Conservation (phyloP, 1,284 basidiomycete genomes). For the Peniophora sp. region DNA sequence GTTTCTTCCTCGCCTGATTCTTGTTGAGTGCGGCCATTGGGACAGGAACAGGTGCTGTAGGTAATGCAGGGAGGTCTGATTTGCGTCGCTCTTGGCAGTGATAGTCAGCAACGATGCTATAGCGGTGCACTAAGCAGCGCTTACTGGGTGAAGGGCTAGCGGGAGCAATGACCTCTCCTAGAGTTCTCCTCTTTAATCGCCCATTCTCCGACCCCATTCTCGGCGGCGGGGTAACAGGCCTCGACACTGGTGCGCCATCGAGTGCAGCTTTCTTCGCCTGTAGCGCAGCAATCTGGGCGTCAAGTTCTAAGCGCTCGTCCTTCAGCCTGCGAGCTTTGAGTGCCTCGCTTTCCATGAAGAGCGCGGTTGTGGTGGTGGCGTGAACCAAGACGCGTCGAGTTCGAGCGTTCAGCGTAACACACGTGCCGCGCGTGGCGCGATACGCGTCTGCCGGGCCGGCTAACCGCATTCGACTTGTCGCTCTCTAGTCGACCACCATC, state of each 20-base stretch:
- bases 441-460: no score
- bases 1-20: no score
- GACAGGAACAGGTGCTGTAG: background rate
- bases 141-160: slow-evolving; percentile 66
- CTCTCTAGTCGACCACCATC: no score
- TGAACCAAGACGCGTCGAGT: no score
- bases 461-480: no score
- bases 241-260: background rate
- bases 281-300: background rate
- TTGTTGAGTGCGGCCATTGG: background rate
- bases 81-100: slow-evolving; percentile 9
- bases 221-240: background rate
- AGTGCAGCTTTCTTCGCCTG: background rate
- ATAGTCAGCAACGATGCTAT: slow-evolving; percentile 1
- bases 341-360: background rate
- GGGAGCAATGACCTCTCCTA: slow-evolving; percentile 43
- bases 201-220: slow-evolving; percentile 37
- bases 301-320: background rate
- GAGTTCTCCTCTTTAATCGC: slow-evolving; percentile 24
- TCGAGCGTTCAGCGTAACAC: no score
- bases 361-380: no score
- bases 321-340: background rate
- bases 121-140: no score
- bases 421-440: no score
- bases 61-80: slow-evolving; percentile 3